These are phyloP conservation scores for Emmonsia crescens DNA, from an alignment of 2,329 filamentous ascomycete species.

Conservation along the genomic window DNA sequence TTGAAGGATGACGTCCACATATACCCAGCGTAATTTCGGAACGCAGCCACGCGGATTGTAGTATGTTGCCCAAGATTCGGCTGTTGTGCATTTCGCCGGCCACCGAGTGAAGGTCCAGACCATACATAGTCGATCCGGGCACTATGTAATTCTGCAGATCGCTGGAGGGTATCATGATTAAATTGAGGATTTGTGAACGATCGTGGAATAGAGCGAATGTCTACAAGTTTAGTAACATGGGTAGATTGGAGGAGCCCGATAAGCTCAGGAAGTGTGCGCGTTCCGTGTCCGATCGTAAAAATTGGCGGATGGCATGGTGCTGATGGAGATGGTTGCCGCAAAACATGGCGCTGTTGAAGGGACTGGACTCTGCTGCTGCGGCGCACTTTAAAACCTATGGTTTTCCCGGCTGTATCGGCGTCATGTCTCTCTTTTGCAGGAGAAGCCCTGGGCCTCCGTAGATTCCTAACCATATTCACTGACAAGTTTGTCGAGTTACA, in stretches of 20 bases:
- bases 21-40: constrained; percentile 10
- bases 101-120: neutral
- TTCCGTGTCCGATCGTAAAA: constrained; percentile 3
- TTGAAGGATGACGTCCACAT: constrained; percentile 6
- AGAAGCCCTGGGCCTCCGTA: neutral
- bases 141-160: constrained; percentile 5
- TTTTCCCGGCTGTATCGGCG: neutral
- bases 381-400: neutral
- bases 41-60: constrained; percentile 8
- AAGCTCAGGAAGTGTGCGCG: constrained; percentile 6
- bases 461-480: neutral
- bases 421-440: neutral
- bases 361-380: neutral
- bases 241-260: constrained; percentile 8
- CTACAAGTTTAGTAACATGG: constrained; percentile 8
- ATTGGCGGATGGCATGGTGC: neutral
- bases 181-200: constrained; percentile 10
- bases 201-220: constrained; percentile 8
- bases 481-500: neutral
- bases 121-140: neutral
- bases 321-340: neutral
- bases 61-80: constrained; percentile 5
- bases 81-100: constrained; percentile 5
- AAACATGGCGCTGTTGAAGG: neutral
- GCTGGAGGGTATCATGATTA: constrained; percentile 6